Evolutionary conservation across 768 basidiomycete genomes (phyloP).

Genomic region (Melanogaster broomeanus): DNA sequence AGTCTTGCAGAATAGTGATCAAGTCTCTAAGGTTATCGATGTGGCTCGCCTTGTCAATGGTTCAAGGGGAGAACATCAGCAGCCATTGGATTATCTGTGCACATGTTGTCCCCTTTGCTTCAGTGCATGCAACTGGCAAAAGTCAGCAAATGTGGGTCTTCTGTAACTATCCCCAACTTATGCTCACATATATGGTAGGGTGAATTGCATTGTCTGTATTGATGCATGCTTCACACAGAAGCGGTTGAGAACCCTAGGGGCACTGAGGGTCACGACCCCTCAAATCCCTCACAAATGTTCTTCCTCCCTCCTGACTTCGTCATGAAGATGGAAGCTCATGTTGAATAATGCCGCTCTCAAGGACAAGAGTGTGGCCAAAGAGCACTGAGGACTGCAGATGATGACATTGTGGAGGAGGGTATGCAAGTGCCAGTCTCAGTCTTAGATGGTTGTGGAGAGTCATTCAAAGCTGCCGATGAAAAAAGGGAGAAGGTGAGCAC

Average conservation of each 20-base stretch:
- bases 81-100: slow-evolving; percentile 23
- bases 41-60: background rate
- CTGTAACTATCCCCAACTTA: background rate
- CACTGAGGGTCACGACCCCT: slow-evolving; percentile 1
- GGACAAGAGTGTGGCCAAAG: background rate
- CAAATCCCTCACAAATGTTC: background rate
- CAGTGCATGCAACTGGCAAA: background rate
- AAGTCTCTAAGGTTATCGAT: slow-evolving; percentile 24
- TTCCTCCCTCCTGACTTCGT: slow-evolving; percentile 13
- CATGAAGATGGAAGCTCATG: slow-evolving; percentile 19
- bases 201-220: slow-evolving; percentile 31
- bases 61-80: background rate
- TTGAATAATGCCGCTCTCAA: background rate
- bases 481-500: no score
- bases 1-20: slow-evolving; percentile 9
- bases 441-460: slow-evolving; percentile 36
- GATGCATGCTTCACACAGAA: slow-evolving; percentile 40
- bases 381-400: background rate
- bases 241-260: slow-evolving; percentile 8
- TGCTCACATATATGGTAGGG: slow-evolving; percentile 5
- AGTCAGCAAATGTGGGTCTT: background rate
- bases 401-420: slow-evolving; percentile 16
- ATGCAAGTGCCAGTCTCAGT: slow-evolving; percentile 30
- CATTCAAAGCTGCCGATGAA: slow-evolving; percentile 18
- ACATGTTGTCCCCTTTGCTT: slow-evolving; percentile 8